Percentiles rank a stretch among this genome's conserved stretches.
Evolutionary conservation across 1,284 basidiomycete genomes (phyloP).

Genomic region (Boletus smithii): DNA sequence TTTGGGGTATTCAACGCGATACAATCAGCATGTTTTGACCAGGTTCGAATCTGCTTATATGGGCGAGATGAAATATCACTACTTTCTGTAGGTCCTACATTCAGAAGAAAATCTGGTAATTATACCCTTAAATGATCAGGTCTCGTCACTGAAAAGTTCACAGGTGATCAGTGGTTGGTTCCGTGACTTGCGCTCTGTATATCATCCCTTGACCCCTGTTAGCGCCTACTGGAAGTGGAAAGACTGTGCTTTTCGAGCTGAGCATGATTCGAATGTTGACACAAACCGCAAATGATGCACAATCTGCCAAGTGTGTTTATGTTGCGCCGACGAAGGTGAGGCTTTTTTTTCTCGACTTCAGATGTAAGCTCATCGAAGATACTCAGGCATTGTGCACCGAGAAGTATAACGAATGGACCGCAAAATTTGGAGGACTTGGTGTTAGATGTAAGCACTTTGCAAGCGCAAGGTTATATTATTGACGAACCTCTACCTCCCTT

Average conservation of each 20-base stretch:
- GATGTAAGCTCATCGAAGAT: background rate
- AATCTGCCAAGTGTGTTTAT: conserved; percentile 74
- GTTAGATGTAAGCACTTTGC: conserved; percentile 58
- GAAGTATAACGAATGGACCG: conserved; percentile 78
- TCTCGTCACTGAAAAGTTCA: conserved; percentile 10
- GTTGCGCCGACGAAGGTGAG: conserved; percentile 89
- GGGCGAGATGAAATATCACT: conserved; percentile 1
- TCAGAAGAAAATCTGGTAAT: conserved; percentile 73
- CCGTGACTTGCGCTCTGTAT: background rate
- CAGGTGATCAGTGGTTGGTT: conserved; percentile 74
- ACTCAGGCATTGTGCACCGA: conserved; percentile 84
- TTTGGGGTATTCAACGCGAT: conserved; percentile 89
- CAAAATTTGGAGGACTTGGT: conserved; percentile 73
- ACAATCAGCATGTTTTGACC: conserved; percentile 79
- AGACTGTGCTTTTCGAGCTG: conserved; percentile 92
- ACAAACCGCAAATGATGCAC: conserved; percentile 37
- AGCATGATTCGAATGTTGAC: conserved; percentile 79
- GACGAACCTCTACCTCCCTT: conserved; percentile 4
- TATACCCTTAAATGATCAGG: background rate
- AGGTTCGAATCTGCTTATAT: conserved; percentile 44
- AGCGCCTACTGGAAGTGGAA: conserved; percentile 92
- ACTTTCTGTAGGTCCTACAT: conserved; percentile 53
- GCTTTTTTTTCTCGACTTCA: background rate
- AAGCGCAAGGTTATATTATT: background rate
- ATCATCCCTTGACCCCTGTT: conserved; percentile 12